These are phyloP conservation scores for Ceratobasidium theobromae DNA, from an alignment of 1,284 basidiomycete genomes.

Conservation along the genomic window DNA sequence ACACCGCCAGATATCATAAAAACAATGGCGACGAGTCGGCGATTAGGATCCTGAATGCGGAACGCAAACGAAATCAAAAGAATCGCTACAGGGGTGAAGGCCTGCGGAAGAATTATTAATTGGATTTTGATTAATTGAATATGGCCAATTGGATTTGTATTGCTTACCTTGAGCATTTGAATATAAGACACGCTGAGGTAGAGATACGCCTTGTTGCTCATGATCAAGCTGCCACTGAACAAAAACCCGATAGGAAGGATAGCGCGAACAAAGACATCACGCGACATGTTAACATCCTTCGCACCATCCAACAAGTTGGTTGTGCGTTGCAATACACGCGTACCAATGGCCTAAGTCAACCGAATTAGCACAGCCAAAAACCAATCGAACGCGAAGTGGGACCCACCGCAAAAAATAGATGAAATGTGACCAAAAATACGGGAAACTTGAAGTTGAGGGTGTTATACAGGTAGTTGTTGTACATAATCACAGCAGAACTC, in stretches of 20 bases:
- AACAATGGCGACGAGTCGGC: constrained; percentile 81
- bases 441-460: constrained; percentile 81
- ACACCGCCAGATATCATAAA: constrained; percentile 90
- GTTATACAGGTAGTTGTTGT: constrained; percentile 94
- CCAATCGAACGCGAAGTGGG: constrained; percentile 18
- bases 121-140: constrained; percentile 18
- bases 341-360: constrained; percentile 73
- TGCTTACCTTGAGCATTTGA: constrained; percentile 90
- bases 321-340: constrained; percentile 84
- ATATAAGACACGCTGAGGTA: constrained; percentile 91
- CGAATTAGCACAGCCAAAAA: constrained; percentile 17
- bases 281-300: constrained; percentile 84
- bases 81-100: constrained; percentile 95
- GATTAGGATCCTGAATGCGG: constrained; percentile 86
- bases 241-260: constrained; percentile 93
- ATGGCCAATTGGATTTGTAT: constrained; percentile 24
- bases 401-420: constrained; percentile 78
- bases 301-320: constrained; percentile 87
- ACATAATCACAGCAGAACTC: constrained; percentile 89
- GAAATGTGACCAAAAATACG: constrained; percentile 87
- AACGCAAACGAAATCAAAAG: constrained; percentile 91
- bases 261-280: constrained; percentile 78
- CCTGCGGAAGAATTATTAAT: constrained; percentile 50
- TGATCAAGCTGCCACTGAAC: constrained; percentile 88
- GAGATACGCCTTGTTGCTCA: constrained; percentile 94